Evolutionary conservation across 805 yeast species (phyloP), one percentile per base, ranked within the genome.

Genomic region (Kodamaea sagamina): DNA sequence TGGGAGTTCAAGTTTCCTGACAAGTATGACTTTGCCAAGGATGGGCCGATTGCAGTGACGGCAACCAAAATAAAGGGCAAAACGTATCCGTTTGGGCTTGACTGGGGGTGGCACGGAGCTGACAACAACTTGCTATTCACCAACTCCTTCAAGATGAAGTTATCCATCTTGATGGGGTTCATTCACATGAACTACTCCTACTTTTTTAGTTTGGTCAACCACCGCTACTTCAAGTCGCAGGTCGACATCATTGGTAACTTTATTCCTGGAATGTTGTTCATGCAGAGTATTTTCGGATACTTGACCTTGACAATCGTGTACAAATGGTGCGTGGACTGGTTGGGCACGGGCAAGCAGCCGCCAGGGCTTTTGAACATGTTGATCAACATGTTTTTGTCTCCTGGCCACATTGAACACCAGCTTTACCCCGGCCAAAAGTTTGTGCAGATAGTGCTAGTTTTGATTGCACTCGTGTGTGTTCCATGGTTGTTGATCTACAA

Each of bases 221-320:
- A 84, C 55, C 54, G 78, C 24, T 77, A 77, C 61, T 88, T 81
- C 72, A 70, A 81, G 32, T 83, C 89, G 28, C 62, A 64, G 37
- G 81, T 93, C 52, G 97, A 93, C 61, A 81, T 93, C 32, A 67
- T 86, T 55, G 98, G 98, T 47, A 93, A 92, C 68, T 93, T 93
- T 59, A 74, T 92, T 46, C 99, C 99, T 1, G 96, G 98, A 28
- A 72, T 93, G 44, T 70, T 93, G 38, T 93, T 93, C 67, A 89
- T 93, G 97, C 96, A 89, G 66, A 85, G 96, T 40, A 92, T 93
- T 36, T 93, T 93, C 61, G 99, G 99, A 28, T 93, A 93, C 63
- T 73, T 93, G 47, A 79, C 96, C 0, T 63, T 90, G 51, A 77
- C 89, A 46, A 93, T 93, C 52, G 77, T 93, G 22, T 92, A 88